Percentiles rank a stretch among this genome's conserved stretches.
Evolutionary conservation across 2,329 filamentous ascomycete species (phyloP).

Genomic region (Corinectria fuckeliana): DNA sequence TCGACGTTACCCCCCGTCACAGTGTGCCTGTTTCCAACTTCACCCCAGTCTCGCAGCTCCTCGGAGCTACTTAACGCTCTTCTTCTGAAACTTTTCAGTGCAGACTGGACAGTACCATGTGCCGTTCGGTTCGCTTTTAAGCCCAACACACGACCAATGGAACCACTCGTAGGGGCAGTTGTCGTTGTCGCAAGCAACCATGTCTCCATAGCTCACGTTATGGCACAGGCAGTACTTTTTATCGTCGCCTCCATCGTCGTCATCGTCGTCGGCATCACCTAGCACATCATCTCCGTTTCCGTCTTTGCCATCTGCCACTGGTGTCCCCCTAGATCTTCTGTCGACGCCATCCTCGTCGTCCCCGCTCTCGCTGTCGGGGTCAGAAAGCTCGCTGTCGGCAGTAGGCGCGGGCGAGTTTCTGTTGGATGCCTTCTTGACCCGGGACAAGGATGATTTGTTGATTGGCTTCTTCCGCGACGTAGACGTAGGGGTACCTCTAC

Average conservation of each 20-base stretch:
- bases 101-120: conserved; percentile 73
- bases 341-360: conserved; percentile 56
- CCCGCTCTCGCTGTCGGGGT: conserved; percentile 63
- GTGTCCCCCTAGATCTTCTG: conserved; percentile 42
- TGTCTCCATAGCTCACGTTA: conserved; percentile 83
- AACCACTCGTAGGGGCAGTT: conserved; percentile 87
- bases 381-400: conserved; percentile 69
- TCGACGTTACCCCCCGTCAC: not conserved
- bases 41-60: not conserved
- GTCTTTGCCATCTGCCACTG: conserved; percentile 45
- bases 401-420: conserved; percentile 69
- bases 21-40: not conserved
- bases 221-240: conserved; percentile 86
- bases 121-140: conserved; percentile 71
- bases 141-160: conserved; percentile 77
- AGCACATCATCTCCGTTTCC: conserved; percentile 60
- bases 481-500: conserved; percentile 57
- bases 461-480: conserved; percentile 56
- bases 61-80: conserved; percentile 35
- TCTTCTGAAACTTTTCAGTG: conserved; percentile 58
- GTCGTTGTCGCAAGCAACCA: conserved; percentile 89
- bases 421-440: conserved; percentile 63
- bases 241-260: conserved; percentile 77
- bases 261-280: conserved; percentile 62
- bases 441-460: conserved; percentile 67